Evolutionary conservation across 768 basidiomycete species (phyloP), one percentile per base, ranked within the genome.

Genomic region (Boletus fagicola): DNA sequence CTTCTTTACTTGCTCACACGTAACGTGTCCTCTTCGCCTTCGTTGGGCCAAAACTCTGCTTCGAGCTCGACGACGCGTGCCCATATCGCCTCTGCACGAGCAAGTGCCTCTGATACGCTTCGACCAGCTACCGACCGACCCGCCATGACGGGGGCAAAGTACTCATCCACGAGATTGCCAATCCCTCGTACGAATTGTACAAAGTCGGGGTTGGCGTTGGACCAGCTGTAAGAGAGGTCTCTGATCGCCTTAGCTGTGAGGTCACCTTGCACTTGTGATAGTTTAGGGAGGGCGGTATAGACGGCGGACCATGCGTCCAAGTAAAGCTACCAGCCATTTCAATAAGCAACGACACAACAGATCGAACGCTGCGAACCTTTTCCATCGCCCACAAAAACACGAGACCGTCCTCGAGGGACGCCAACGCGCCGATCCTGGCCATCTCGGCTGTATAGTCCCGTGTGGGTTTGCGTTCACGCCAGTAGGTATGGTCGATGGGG

Each of bases 321-420:
- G 65, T 90, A 90, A 26, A 86, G 77, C 89, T 90, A 47, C 3
- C 26, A 24, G 44, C 13, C 9, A 43, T 53, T 20, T 13, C 20
- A n/a, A 45, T 26, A 13, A 30, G 24, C 33, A 22, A 33, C 9
- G 9, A 33, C 1, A 5, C 1, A 10, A 31, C 20, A 2, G 18
- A 20, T 5, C 13, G 20, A 22, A 16, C 3, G 38, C 5, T 7
- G 57, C 71, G 22, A 43, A 88, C 88, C 75, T 81, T 79, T 68
- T 90, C 89, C 88, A 90, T 90, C 0, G 85, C 85, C 88, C 88
- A 90, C 15, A 92, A 71, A 59, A 91, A 85, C 1, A 90, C 75
- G 22, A 92, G 70, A 0, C 85, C 86, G 42, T 91, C 88, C 49
- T 81, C 79, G 20, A 88, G 61, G 0, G 72, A 75, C 4, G 77